Base-by-base conservation (phyloP, 768 basidiomycete genomes). In the Agaricus sinodeliciosus region DNA sequence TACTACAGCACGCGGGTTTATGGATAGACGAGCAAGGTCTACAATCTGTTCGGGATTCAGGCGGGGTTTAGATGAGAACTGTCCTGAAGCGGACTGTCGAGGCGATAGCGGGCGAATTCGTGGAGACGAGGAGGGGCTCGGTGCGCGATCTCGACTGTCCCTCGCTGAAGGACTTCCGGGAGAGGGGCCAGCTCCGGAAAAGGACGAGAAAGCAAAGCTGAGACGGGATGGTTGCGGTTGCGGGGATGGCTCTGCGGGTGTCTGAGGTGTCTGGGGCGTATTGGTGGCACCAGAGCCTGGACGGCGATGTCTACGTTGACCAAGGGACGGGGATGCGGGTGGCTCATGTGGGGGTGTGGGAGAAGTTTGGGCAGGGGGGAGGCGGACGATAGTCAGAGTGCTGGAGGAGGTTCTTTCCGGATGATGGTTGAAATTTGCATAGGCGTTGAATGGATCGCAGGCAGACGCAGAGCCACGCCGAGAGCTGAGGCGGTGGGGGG, bases 341-440 rank as follows among this genome's bases (percentile, higher is more conserved):
- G 72, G 72, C 18, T 67, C 70, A 54, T 71, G 66, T 44, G 66
- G 61, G 39, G 57, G 48, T 15, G 54, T 52, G 16, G 60, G 62
- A 44, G 65, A 59, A 18, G 61, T 62, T 19, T 61, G 63, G 35
- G 59, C 64, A 27, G 55, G 60, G 57, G 62, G 67, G 48, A 89
- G 82, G 50, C 85, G 84, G 22, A 90, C 84, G 67, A 91, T 90
- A 47, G 87, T 89, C 37, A 90, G 72, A 3, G 72, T 81, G 65
- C 79, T 82, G 22, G 80, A 81, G 0, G 81, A 76, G 2, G 78
- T 73, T 55, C 82, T 72, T 51, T 71, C 69, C 2, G 77, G 76
- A 62, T 79, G 75, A 51, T 74, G 63, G 58, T 81, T 83, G 37
- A 82, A 58, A 9, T 69, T 63, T 16, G 76, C 66, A 59, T 87